These are phyloP conservation scores for Rhynchosporium graminicola DNA, from an alignment of 2,329 filamentous ascomycete species.

Conservation along the genomic window DNA sequence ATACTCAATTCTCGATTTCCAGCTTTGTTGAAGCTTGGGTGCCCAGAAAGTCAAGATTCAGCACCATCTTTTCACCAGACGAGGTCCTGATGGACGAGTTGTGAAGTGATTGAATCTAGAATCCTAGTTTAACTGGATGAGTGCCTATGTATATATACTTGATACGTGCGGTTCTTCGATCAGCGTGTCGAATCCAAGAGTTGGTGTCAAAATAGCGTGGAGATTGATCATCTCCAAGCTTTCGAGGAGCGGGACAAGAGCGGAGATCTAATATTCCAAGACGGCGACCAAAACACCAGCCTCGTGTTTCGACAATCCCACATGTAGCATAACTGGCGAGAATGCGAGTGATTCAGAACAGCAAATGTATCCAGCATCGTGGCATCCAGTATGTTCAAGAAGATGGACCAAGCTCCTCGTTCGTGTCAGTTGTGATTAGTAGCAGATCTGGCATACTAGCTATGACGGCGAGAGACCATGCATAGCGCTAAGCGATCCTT, in stretches of 20 bases:
- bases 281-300: neutral
- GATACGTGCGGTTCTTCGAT: conserved; percentile 4
- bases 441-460: neutral
- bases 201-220: neutral
- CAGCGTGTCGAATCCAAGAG: neutral
- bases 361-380: neutral
- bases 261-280: neutral
- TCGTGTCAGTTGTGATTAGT: conserved; percentile 1
- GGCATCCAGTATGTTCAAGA: neutral
- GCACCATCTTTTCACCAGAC: too few relatives aligned
- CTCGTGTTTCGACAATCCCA: neutral
- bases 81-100: too few relatives aligned
- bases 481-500: conserved; percentile 7
- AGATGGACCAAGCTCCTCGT: too few relatives aligned
- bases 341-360: neutral
- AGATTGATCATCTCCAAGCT: conserved; percentile 1
- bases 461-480: conserved; percentile 3
- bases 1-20: too few relatives aligned
- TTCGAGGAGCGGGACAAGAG: neutral
- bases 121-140: too few relatives aligned
- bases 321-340: neutral
- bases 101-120: too few relatives aligned
- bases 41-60: too few relatives aligned
- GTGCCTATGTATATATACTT: neutral
- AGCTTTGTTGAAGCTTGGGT: too few relatives aligned